These are phyloP conservation scores for Harringtonia aguacate DNA, from an alignment of 2,329 filamentous ascomycete genomes.

Conservation along the genomic window DNA sequence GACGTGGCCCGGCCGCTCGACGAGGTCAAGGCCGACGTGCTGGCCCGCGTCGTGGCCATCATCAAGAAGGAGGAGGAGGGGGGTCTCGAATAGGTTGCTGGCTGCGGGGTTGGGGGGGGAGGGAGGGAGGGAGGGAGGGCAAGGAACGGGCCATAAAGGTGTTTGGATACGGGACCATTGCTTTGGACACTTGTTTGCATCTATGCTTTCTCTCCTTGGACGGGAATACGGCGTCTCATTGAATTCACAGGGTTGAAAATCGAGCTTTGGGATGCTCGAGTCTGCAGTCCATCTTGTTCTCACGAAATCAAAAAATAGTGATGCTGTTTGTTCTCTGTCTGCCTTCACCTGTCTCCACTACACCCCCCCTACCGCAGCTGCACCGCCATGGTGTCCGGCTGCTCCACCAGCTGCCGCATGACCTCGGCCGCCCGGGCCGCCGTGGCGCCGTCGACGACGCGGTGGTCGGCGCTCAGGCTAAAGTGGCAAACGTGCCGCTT, in stretches of 20 bases:
- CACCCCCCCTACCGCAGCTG: conserved; percentile 56
- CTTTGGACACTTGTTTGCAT: too few relatives aligned
- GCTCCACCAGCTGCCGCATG: conserved; percentile 68
- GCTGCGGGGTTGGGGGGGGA: too few relatives aligned
- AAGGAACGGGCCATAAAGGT: too few relatives aligned
- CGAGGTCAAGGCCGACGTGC: conserved; percentile 49
- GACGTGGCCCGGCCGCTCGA: conserved; percentile 52
- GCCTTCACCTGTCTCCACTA: neutral
- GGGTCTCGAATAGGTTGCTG: too few relatives aligned
- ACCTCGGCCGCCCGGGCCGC: conserved; percentile 83
- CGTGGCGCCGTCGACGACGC: conserved; percentile 88
- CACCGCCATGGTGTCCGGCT: conserved; percentile 79
- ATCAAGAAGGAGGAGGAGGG: neutral
- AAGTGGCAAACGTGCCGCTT: conserved; percentile 77
- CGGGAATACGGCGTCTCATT: too few relatives aligned
- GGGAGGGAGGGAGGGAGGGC: neutral
- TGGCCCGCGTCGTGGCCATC: conserved; percentile 35
- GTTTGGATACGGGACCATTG: too few relatives aligned
- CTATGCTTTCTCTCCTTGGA: too few relatives aligned
- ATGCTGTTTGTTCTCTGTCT: neutral
- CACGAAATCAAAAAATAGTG: too few relatives aligned
- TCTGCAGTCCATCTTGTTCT: too few relatives aligned
- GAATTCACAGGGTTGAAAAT: too few relatives aligned
- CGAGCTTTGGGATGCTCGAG: too few relatives aligned
- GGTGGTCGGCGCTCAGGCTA: conserved; percentile 93